Conservation (phyloP, 106 monocot genomes). For the Alisma plantagoaquatica region DNA sequence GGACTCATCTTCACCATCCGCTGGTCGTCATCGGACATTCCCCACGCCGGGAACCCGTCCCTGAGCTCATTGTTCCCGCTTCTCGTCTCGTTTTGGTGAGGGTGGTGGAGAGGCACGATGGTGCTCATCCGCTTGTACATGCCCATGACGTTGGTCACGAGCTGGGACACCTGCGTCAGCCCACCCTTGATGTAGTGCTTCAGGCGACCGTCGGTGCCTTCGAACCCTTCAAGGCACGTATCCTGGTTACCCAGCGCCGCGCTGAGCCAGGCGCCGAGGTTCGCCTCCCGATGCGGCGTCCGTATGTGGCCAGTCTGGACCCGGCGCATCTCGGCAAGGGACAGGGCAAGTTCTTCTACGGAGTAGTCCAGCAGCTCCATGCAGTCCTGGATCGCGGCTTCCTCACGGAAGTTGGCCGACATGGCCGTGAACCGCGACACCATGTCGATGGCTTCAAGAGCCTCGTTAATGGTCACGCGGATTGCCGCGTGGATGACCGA, state of each 20-base stretch:
- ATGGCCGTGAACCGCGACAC: constrained; percentile 20
- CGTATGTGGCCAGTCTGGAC: constrained; percentile 12
- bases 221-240: constrained; percentile 87
- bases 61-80: neutral
- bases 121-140: constrained; percentile 45
- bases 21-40: constrained; percentile 17
- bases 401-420: constrained; percentile 40
- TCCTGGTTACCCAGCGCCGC: constrained; percentile 84
- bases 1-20: constrained; percentile 11
- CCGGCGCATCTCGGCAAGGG: constrained; percentile 34
- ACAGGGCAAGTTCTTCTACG: constrained; percentile 50
- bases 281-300: constrained; percentile 27
- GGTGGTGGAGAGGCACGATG: constrained; percentile 25
- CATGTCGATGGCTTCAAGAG: constrained; percentile 26
- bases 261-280: constrained; percentile 69
- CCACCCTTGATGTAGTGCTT: constrained; percentile 22
- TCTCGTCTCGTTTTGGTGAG: neutral
- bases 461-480: constrained; percentile 53
- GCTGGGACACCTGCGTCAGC: constrained; percentile 35
- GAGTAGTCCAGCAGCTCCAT: constrained; percentile 66
- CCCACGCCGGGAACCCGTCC: constrained; percentile 26
- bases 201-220: constrained; percentile 65
- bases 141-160: constrained; percentile 54
- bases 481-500: constrained; percentile 53
- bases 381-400: constrained; percentile 68